Percentiles rank a stretch among this genome's conserved stretches.
Evolutionary conservation across 2,329 filamentous ascomycete genomes (phyloP).

Genomic region (Passalora sequoiae): DNA sequence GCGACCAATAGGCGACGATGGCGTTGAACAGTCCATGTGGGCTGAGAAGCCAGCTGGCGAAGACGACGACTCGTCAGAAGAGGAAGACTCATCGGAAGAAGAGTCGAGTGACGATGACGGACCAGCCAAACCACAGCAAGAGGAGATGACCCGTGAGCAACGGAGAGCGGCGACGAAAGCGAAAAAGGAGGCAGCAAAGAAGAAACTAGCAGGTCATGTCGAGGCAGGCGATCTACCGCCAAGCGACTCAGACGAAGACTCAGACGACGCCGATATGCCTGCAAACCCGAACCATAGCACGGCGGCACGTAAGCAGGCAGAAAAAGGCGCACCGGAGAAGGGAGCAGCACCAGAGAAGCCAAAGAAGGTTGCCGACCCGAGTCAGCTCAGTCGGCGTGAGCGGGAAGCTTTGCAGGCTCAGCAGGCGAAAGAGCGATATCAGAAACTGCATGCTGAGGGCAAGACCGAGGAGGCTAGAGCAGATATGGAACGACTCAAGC

Average conservation of each 20-base stretch:
- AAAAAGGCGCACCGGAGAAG: constrained; percentile 49
- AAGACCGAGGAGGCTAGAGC: constrained; percentile 95
- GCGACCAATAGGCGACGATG: constrained; percentile 80
- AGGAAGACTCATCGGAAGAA: constrained; percentile 46
- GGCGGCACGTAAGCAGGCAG: constrained; percentile 64
- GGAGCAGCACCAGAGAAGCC: constrained; percentile 49
- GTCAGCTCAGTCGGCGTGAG: constrained; percentile 61
- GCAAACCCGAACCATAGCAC: constrained; percentile 84
- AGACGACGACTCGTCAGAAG: constrained; percentile 47
- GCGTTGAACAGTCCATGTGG: constrained; percentile 87
- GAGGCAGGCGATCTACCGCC: constrained; percentile 83
- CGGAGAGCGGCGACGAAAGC: constrained; percentile 84
- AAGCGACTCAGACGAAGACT: constrained; percentile 56
- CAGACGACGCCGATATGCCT: constrained; percentile 62
- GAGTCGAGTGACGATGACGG: constrained; percentile 39
- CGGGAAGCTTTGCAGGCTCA: constrained; percentile 78
- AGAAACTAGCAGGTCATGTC: constrained; percentile 63
- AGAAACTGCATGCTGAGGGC: constrained; percentile 86
- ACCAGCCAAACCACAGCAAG: constrained; percentile 36
- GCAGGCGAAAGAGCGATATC: constrained; percentile 82
- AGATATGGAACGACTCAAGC: constrained; percentile 74
- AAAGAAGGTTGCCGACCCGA: constrained; percentile 49
- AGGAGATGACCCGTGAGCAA: constrained; percentile 72
- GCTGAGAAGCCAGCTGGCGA: constrained; percentile 53
- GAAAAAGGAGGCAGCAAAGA: constrained; percentile 83